Evolutionary conservation across 2,329 filamentous ascomycete species (phyloP).

Genomic region (Sordariomycetes sp.): DNA sequence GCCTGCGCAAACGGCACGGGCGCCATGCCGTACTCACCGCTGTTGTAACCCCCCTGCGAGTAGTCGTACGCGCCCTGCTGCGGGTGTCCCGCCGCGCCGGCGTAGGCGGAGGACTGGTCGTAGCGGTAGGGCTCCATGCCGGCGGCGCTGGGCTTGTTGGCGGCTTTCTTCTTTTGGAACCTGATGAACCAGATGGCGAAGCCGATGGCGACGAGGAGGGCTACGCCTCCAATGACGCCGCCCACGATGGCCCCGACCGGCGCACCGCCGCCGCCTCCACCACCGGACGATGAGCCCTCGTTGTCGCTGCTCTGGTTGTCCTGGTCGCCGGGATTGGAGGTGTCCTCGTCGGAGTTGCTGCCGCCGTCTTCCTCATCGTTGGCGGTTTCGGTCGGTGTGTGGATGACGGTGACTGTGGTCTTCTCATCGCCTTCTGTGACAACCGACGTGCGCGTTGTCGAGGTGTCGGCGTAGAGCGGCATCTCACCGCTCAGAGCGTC

Average conservation of each 20-base stretch:
- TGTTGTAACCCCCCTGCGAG: not conserved
- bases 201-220: constrained; percentile 9
- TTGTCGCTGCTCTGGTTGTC: not conserved
- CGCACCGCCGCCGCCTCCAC: constrained; percentile 5
- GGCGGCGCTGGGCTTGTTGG: not conserved
- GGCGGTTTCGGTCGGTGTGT: not conserved
- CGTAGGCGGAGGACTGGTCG: not conserved
- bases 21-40: not conserved
- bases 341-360: too few relatives aligned
- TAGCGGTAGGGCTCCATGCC: not conserved
- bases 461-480: not conserved
- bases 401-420: not conserved
- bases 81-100: not conserved
- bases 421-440: not conserved
- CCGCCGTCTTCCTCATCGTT: not conserved
- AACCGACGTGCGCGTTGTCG: not conserved
- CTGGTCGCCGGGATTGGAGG: not conserved
- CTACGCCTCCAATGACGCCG: constrained; percentile 12
- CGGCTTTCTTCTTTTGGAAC: not conserved
- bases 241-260: constrained; percentile 14
- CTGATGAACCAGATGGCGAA: constrained; percentile 11
- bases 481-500: not conserved
- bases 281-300: not conserved
- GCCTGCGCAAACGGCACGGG: not conserved
- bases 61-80: not conserved